Base-by-base conservation (phyloP, 2,329 filamentous ascomycete genomes). In the Aspergillus fumigatiaffinis region DNA sequence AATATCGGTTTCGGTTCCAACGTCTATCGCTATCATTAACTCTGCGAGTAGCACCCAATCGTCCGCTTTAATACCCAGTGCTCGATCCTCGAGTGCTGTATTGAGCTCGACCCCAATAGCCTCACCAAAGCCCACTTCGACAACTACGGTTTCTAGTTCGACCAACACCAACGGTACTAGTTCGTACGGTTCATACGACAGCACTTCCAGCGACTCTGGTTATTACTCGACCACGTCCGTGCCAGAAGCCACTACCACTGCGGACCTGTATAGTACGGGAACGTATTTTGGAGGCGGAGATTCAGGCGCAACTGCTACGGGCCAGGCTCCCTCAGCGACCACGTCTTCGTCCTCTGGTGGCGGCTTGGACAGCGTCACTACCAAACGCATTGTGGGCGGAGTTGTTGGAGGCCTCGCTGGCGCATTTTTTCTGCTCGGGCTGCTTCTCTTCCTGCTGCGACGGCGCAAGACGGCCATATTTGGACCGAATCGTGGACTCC, bases 361-460 rank as follows among this genome's bases (percentile, higher is more conserved):
- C 3, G 60, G 58, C 21, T 57, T 60, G 8, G 47, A 64, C 21
- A 66, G 60, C 29, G 66, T 69, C 47, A 66, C 68, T 32, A 71
- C 76, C 48, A 83, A 81, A 25, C 79, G 80, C 17, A 80, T 87
- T 3, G 83, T 86, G 21, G 85, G 85, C 7, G 84, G 84, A 50
- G 82, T 87, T n/a, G 77, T 87, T 26, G 85, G 85, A 17, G 84
- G 84, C 49, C 77, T 86, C 51, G 83, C 84, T 35, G 85, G 84
- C 35, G 80, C 83, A 12, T 71, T 82, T 32, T 68, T 84, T 10
- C 68, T 87, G 53, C 69, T 85, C 32, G 46, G 71, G 4, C 55
- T 68, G 38, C 55, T 72, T 3, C 55, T 71, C 8, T 66, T 71
- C 23, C 52, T 67, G 25, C 70, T 85, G 54, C 72, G 84, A 50